Conservation (phyloP, 768 basidiomycete genomes). For the Mrakia gelida region DNA sequence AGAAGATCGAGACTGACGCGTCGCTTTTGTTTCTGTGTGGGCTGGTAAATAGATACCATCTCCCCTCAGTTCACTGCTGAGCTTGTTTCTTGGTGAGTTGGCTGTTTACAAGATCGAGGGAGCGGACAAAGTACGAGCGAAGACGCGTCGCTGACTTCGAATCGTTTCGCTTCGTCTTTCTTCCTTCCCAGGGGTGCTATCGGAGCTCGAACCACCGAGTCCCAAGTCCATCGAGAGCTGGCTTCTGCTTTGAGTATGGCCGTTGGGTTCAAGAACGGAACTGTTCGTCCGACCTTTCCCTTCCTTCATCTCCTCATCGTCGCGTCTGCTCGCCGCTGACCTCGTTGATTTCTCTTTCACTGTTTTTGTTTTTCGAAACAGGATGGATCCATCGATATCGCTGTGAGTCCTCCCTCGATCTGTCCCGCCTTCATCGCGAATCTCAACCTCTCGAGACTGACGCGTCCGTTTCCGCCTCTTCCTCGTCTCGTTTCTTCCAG, state of each 20-base stretch:
- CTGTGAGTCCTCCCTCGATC: constrained; percentile 40
- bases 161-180: neutral
- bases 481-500: neutral
- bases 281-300: neutral
- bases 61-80: constrained; percentile 89
- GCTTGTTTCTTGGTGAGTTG: constrained; percentile 61
- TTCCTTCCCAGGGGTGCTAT: constrained; percentile 70
- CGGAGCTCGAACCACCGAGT: constrained; percentile 84
- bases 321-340: neutral
- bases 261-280: constrained; percentile 98
- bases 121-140: neutral
- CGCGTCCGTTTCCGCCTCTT: neutral
- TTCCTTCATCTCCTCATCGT: too few species aligned
- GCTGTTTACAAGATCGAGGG: neutral
- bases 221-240: constrained; percentile 83
- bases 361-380: neutral
- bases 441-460: neutral
- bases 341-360: constrained; percentile 31
- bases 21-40: too few species aligned
- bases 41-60: constrained; percentile 49
- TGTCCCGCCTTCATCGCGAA: neutral
- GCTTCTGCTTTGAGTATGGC: constrained; percentile 75
- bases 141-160: neutral
- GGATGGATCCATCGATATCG: constrained; percentile 84
- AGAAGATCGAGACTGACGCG: neutral